Conservation (phyloP, 495 filamentous ascomycete species). For the Bombardia bombarda region DNA sequence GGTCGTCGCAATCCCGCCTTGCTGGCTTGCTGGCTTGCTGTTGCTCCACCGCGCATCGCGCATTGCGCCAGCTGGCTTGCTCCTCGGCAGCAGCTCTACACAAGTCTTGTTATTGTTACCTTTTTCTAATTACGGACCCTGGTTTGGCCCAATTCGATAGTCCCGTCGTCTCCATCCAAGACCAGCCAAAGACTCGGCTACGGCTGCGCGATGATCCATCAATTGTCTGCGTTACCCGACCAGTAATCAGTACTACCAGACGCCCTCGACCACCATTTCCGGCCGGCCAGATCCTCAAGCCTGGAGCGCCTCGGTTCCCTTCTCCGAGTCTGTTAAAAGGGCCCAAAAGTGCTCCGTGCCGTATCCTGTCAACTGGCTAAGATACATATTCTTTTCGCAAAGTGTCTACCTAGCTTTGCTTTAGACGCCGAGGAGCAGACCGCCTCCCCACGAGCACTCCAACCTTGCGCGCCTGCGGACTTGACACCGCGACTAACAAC, state of each 20-base stretch:
- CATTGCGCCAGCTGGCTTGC: no score
- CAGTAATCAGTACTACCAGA: neutral
- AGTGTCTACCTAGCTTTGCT: neutral
- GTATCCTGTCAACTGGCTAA: no score
- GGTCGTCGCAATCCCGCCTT: constrained; percentile 11
- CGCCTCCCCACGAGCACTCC: constrained; percentile 1
- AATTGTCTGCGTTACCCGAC: neutral
- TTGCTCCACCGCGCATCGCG: no score
- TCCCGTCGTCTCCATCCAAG: neutral
- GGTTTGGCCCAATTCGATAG: neutral
- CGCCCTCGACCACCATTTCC: neutral
- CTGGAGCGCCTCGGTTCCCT: neutral
- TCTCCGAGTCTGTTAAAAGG: neutral
- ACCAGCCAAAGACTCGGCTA: constrained; percentile 1
- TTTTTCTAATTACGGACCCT: neutral
- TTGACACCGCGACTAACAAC: constrained; percentile 4
- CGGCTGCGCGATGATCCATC: constrained; percentile 9
- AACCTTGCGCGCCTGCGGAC: constrained; percentile 1
- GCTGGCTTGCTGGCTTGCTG: no score
- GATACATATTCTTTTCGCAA: neutral
- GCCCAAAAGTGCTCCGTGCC: neutral
- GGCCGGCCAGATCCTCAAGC: constrained; percentile 6
- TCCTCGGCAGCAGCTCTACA: no score
- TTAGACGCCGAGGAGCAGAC: neutral
- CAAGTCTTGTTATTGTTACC: no score